Evolutionary conservation across 352 stramenopile genomes (phyloP), one percentile per base, ranked within the genome.

Genomic region (Globisporangium heterothallicum): DNA sequence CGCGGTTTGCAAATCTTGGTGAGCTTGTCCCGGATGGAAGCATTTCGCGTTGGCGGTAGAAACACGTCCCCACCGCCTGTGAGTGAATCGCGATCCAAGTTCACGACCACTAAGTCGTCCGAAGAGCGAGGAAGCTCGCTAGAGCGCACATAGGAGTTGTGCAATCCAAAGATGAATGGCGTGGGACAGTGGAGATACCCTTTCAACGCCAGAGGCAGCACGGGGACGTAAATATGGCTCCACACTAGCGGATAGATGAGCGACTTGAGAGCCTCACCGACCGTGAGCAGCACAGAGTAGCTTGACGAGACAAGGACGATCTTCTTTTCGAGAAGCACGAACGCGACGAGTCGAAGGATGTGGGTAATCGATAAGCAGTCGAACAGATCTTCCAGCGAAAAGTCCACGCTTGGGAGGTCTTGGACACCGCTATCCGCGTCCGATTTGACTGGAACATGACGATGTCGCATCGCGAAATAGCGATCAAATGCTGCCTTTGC

Each of bases 151-250:
- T 84, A 90, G 21, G 67, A 77, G 7, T 69, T 67, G 54, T 90
- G 81, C 2, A 92, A 51, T 1, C 81, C 81, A 35, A 92, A 89
- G 40, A 92, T 74, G 51, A 88, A 92, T 7, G 78, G 78, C 2
- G 78, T 89, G 36, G 81, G 81, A 53, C 78, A 92, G 41, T 89
- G 77, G 4, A 92, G 55, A 41, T 72, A 89, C 2, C 66, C 77
- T 58, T 83, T 73, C 38, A 92, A 70, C 1, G 61, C 52, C 12
- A 79, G 42, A 1, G 84, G 81, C 1, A 94, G 51, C 18, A 94
- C 63, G 0, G 79, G 84, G 0, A 80, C 79, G 53, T 87, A 95
- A 19, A 91, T 61, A 61, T 93, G 84, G 56, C 74, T 81, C 84
- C 85, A 95, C 0, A 65, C 43, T 1, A 95, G 64, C 10, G 85